Conservation (phyloP, 768 basidiomycete species). For the Paxillus involutus region DNA sequence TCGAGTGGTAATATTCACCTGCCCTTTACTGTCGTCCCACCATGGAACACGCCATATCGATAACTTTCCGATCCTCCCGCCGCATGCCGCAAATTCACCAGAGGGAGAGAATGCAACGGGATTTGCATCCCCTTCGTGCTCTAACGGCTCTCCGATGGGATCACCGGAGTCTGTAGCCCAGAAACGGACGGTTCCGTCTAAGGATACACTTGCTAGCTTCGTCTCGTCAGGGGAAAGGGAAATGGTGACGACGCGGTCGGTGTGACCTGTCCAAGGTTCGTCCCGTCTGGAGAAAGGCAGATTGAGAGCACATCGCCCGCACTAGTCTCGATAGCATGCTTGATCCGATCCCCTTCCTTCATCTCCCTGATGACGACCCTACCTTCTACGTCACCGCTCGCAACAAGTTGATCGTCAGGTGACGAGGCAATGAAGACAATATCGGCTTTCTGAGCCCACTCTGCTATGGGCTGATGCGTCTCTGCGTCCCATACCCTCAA, state of each 20-base stretch:
- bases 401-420: conserved; percentile 3
- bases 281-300: not conserved
- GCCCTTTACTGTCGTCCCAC: not conserved
- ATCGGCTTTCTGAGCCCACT: not conserved
- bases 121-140: not conserved
- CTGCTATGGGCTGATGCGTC: not conserved
- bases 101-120: not conserved
- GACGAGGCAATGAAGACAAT: not conserved
- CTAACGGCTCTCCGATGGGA: not conserved
- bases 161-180: not conserved
- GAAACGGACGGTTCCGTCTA: not conserved
- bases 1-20: not conserved
- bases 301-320: not conserved
- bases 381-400: not conserved
- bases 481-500: conserved; percentile 5
- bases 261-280: not conserved
- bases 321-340: too few species aligned
- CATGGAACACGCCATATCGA: not conserved
- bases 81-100: not conserved
- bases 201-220: not conserved
- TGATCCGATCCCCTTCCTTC: too few species aligned
- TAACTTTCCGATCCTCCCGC: not conserved
- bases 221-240: not conserved
- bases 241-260: not conserved
- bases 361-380: too few species aligned